Conservation (phyloP, 78 protist species). For the Thecamonas trahens region DNA sequence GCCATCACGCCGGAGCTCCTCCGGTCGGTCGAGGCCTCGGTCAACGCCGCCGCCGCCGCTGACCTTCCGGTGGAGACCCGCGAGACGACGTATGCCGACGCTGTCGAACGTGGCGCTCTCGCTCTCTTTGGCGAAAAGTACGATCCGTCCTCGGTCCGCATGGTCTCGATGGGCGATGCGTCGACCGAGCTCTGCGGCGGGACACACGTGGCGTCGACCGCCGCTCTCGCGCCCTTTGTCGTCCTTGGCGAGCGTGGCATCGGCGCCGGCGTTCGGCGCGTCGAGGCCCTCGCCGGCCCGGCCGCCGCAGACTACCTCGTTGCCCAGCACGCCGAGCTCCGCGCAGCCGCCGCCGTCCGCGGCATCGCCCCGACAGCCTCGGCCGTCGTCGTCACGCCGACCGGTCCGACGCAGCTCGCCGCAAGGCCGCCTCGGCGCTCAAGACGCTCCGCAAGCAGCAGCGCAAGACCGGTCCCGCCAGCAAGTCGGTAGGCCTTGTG, state of each 20-base stretch:
- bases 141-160: conserved; percentile 13
- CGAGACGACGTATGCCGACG: neutral
- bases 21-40: neutral
- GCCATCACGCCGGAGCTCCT: conserved; percentile 6
- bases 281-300: conserved; percentile 9
- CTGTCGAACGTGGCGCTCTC: neutral
- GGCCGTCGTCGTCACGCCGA: too few species aligned
- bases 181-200: conserved; percentile 30
- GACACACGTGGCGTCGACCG: conserved; percentile 5
- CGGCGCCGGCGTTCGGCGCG: conserved; percentile 24
- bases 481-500: too few species aligned
- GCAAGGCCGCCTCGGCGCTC: too few species aligned
- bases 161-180: neutral
- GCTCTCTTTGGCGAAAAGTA: conserved; percentile 17
- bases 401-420: too few species aligned
- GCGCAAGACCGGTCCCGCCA: too few species aligned
- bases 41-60: neutral
- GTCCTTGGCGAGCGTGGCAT: neutral
- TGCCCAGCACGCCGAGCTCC: too few species aligned
- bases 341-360: too few species aligned
- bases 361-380: too few species aligned
- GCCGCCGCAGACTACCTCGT: conserved; percentile 1
- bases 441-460: too few species aligned
- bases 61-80: neutral
- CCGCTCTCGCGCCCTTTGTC: neutral